A percentile compares a stretch with the other conserved stretches of the same genome.
Evolutionary conservation across 202 grass and related monocot species (phyloP).

Genomic region (Cymbopogon flexuosus): DNA sequence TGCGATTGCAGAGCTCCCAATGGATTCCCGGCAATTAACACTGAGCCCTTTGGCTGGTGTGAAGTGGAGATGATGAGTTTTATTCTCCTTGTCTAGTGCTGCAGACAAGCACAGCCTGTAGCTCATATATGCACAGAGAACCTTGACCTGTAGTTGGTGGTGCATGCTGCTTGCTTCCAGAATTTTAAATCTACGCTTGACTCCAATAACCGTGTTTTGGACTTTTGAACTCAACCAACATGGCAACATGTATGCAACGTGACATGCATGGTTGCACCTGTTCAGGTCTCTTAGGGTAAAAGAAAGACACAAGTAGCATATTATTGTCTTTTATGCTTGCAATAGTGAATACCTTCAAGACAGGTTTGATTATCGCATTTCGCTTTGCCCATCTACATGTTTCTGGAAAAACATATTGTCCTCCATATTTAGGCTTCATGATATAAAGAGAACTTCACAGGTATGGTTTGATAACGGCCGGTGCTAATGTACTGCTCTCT

Average conservation of each 20-base stretch:
- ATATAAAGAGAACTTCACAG: neutral
- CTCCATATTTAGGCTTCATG: neutral
- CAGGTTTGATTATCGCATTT: neutral
- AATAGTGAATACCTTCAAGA: neutral
- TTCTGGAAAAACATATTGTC: neutral
- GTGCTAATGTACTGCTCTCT: neutral
- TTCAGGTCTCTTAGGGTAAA: neutral
- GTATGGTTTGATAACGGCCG: neutral
- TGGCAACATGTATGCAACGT: slow-evolving; percentile 26
- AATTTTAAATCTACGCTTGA: slow-evolving; percentile 34
- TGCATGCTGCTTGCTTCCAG: slow-evolving; percentile 26
- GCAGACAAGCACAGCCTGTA: slow-evolving; percentile 17
- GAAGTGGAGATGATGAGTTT: slow-evolving; percentile 18
- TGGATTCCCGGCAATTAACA: neutral
- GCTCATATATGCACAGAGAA: slow-evolving; percentile 30
- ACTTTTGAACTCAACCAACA: slow-evolving; percentile 21
- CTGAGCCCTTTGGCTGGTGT: slow-evolving; percentile 20
- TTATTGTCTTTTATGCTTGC: neutral
- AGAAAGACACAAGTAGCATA: neutral
- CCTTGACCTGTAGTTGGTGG: slow-evolving; percentile 42
- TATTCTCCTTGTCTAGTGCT: slow-evolving; percentile 39
- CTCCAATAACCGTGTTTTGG: slow-evolving; percentile 30
- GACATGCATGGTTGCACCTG: slow-evolving; percentile 23
- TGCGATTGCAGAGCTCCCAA: slow-evolving; percentile 7
- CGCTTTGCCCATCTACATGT: neutral